Evolutionary conservation across 2,329 filamentous ascomycete species (phyloP), one percentile per base, ranked within the genome.

Genomic region (Teratosphaeria viscida): DNA sequence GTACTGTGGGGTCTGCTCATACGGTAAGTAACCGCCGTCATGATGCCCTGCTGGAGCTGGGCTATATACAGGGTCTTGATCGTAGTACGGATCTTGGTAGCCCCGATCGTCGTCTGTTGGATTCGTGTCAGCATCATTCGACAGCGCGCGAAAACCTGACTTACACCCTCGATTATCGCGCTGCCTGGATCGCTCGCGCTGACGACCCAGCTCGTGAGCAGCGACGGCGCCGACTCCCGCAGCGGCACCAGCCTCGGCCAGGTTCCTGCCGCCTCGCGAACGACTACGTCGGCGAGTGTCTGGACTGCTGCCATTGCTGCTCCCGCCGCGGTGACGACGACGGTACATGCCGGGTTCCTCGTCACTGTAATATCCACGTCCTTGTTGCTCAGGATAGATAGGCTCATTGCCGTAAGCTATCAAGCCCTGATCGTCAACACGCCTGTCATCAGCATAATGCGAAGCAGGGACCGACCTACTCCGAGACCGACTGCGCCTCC

Each of bases 331-430:
- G 74, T 77, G 69, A 68, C 74, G 62, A 68, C 79, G 71, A 55
- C 75, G 71, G 60, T 75, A 72, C 55, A 72, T 71, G 52, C 73
- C 75, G 34, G 75, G 75, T 64, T 74, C 74, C 56, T 74, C 73
- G 56, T 76, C 74, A 62, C 66, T 70, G 63, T 71, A 68, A 61
- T 71, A 69, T 37, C 69, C 71, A 57, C 68, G 70, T 16, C 34
- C 27, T 10, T 62, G 78, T 74, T 74, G 75, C 61, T 82, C 82
- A 66, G 81, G 79, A 65, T 82, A 79, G 58, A 86, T 82, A 7
- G 83, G 84, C 68, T 83, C 81, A 68, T 80, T 78, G 64, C 84
- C 84, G 71, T 87, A 86, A 70, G 85, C 83, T 73, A 86, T 84
- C 72, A 86, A 73, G 61, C 76, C 78, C 67, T 79, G 75, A 73